Percentiles rank a stretch among this genome's conserved stretches.
Evolutionary conservation across 2,329 filamentous ascomycete species (phyloP).

Genomic region (Xylaria sp.): DNA sequence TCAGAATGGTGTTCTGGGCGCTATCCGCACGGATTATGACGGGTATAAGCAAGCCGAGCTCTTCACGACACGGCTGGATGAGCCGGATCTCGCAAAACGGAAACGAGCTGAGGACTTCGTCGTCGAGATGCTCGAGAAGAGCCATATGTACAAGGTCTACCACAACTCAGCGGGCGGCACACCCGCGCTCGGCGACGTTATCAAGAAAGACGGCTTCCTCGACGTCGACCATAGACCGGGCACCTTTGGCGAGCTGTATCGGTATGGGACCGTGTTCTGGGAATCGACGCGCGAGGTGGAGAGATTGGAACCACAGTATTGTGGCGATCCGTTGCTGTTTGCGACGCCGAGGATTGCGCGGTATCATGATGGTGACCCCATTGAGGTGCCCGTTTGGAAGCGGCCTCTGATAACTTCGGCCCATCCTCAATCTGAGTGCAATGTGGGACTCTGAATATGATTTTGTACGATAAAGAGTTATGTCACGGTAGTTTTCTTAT

Average conservation of each 20-base stretch:
- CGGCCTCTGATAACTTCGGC: too few relatives aligned
- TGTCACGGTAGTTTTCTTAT: too few relatives aligned
- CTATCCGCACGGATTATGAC: constrained; percentile 28
- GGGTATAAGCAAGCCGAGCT: constrained; percentile 31
- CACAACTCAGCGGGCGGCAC: constrained; percentile 32
- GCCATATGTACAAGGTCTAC: constrained; percentile 36
- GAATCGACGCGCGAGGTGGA: constrained; percentile 27
- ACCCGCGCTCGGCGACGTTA: constrained; percentile 32
- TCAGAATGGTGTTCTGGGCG: constrained; percentile 24
- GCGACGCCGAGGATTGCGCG: constrained; percentile 16
- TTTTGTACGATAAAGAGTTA: too few relatives aligned
- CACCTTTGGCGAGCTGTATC: constrained; percentile 34
- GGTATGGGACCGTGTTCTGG: constrained; percentile 35
- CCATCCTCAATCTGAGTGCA: too few relatives aligned
- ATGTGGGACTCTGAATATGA: too few relatives aligned
- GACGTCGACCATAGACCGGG: constrained; percentile 32
- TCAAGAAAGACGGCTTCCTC: constrained; percentile 23
- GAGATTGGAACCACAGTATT: constrained; percentile 21
- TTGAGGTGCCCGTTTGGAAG: too few relatives aligned
- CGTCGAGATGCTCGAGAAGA: constrained; percentile 32
- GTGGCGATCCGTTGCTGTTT: constrained; percentile 24
- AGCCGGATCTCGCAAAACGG: constrained; percentile 28
- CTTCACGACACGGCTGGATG: constrained; percentile 32
- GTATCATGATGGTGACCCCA: too few relatives aligned
- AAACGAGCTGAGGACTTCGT: constrained; percentile 30